Base-by-base conservation (phyloP, 2,329 filamentous ascomycete species). In the Penicillium psychrosexuale region DNA sequence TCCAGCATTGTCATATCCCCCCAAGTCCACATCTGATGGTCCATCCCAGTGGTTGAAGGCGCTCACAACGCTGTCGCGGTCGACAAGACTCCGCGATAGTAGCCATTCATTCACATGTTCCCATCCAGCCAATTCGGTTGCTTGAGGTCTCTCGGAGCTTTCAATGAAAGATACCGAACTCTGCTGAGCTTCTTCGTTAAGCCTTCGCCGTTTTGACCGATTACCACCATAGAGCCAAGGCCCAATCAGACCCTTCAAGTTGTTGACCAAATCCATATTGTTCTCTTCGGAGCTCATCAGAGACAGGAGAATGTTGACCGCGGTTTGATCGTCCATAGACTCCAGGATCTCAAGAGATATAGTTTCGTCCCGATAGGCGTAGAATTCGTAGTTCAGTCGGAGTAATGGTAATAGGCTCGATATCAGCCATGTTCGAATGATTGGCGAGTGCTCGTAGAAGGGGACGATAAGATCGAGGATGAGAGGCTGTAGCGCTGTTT, bases 221-320 rank as follows among this genome's bases (percentile, higher is more conserved):
- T 72, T 79, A 49, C 78, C 75, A 13, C 84, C 84, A 65, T 82
- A 83, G 61, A 86, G 80, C 84, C 84, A 87, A 11, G 84, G 83
- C 4, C 83, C 82, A 36, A 86, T 78, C 22, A 87, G 69, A 5
- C 81, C 78, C 59, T 80, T 79, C 37, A 87, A 61, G 61, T 87
- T 85, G 52, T 81, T 75, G 22, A 76, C 78, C 44, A 81, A 57
- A 51, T 77, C 72, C 55, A 69, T 72, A 19, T 66, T 65, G 51
- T 69, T 67, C 46, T 70, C 66, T 13, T 68, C 62, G 24, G 69
- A 48, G 45, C 68, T 65, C 11, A 71, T 68, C 58, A 76, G 77
- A 33, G 75, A 76, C 53, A 87, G 71, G 45, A 86, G 72, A 47
- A 79, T 66, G 40, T 83, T 79, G 33, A 86, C 74, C 0, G 80